Evolutionary conservation across 805 yeast species (phyloP), one percentile per base, ranked within the genome.

Genomic region (Myxozyma nipponensis): DNA sequence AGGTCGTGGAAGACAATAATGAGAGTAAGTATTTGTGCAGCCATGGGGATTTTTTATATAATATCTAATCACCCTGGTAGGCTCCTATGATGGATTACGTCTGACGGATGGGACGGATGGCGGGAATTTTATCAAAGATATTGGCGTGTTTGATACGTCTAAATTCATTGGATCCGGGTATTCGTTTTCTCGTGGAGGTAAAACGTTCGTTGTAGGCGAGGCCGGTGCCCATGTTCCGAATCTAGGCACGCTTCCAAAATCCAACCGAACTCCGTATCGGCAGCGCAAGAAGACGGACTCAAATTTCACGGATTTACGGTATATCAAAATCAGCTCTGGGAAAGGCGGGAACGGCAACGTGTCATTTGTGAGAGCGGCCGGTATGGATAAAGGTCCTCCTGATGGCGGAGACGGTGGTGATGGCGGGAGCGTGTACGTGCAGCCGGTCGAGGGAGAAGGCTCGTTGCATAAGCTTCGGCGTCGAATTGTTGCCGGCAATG

Each of bases 401-500:
- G 95, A 90, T 67, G 98, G 98, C n/a, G 98, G 98, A 7, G 97
- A 93, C 69, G 98, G 98, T 26, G 98, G 98, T 3, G 71, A 75
- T 54, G 98, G 98, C 21, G 98, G 98, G 2, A 76, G 83, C 46
- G 77, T 93, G 2, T 91, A 84, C 64, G 79, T 93, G 1, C 86
- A 83, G 63, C 96, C 95, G 2, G 81, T 83, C 1, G 79, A 79
- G 44, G 86, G 85, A 21, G 61, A 86, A 39, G 77, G 81, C 34
- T 83, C 93, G 3, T 67, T 93, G 51, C 88, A 87, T 60, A 80
- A 81, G 52, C 62, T 91, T 25, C 77, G 77, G 53, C 77, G 83
- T 34, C 76, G 76, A 15, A 88, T 89, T 66, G 71, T 72, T 17
- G 96, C 97, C 0, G 77, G 75, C 15, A 76, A 77, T 54, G 98